phyloP scores from a whole-genome alignment of 2,329 filamentous ascomycete genomes.

The Orbilia ellipsospora region DNA sequence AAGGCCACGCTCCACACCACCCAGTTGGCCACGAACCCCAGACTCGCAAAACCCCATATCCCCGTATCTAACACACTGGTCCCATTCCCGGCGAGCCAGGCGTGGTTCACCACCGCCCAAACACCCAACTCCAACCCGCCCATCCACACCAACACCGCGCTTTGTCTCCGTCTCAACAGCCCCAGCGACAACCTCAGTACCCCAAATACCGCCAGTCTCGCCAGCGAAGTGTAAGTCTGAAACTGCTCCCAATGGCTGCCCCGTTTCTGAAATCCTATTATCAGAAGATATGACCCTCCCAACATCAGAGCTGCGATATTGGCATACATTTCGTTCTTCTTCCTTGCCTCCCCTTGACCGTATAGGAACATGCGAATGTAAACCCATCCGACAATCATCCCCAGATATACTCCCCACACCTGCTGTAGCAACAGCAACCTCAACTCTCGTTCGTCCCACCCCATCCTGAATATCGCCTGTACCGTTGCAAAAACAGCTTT shows the following conservation, averaged over 20 bases:
- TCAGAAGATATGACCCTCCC: slow-evolving; percentile 5
- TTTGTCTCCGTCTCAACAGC: slow-evolving; percentile 14
- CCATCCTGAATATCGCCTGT: slow-evolving; percentile 63
- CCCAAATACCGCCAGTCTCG: slow-evolving; percentile 14
- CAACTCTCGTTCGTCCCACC: slow-evolving; percentile 67
- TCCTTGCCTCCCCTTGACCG: not conserved
- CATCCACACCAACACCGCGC: slow-evolving; percentile 30
- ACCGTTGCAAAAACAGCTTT: slow-evolving; percentile 64
- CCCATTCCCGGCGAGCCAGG: slow-evolving; percentile 72
- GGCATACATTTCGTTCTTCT: slow-evolving; percentile 8
- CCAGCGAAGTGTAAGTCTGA: slow-evolving; percentile 25
- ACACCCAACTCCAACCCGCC: slow-evolving; percentile 63
- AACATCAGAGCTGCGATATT: not conserved
- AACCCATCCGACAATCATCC: slow-evolving; percentile 66
- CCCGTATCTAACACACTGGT: slow-evolving; percentile 66
- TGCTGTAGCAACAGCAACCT: slow-evolving; percentile 68
- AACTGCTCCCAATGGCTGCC: not conserved
- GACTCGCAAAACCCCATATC: slow-evolving; percentile 58
- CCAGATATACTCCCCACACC: slow-evolving; percentile 69
- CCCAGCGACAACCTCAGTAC: slow-evolving; percentile 1
- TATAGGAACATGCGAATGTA: slow-evolving; percentile 16
- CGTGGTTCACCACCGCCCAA: slow-evolving; percentile 71
- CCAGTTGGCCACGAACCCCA: slow-evolving; percentile 62
- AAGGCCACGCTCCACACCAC: slow-evolving; percentile 64
- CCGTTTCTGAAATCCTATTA: not conserved